Conservation (phyloP, 2,329 filamentous ascomycete genomes). For the Ophiostoma piceae region DNA sequence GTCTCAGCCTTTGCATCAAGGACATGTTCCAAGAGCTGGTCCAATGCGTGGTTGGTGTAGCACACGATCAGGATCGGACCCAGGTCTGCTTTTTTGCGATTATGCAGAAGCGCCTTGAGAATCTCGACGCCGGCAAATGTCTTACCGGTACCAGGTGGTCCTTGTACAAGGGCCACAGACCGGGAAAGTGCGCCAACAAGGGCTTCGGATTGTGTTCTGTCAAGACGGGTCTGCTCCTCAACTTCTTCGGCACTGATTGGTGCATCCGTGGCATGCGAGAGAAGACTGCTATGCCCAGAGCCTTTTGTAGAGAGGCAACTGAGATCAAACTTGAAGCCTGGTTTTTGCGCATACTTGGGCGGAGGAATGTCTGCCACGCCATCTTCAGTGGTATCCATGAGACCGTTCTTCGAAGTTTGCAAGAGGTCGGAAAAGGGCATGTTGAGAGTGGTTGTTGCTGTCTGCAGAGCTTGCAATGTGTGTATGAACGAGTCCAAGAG, state of each 20-base stretch:
- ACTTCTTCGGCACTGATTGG: conserved; percentile 29
- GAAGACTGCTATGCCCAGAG: conserved; percentile 13
- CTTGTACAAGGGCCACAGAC: conserved; percentile 59
- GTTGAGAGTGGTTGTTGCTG: conserved; percentile 40
- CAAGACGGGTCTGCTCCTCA: conserved; percentile 42
- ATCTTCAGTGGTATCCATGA: not conserved
- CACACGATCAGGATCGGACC: conserved; percentile 46
- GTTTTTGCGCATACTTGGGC: conserved; percentile 47
- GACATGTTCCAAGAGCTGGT: conserved; percentile 57
- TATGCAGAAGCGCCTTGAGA: conserved; percentile 49
- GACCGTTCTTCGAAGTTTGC: conserved; percentile 12
- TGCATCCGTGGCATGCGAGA: conserved; percentile 20
- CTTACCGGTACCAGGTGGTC: conserved; percentile 67
- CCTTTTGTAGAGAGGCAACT: conserved; percentile 29
- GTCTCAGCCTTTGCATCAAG: conserved; percentile 40
- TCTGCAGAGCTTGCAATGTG: conserved; percentile 52
- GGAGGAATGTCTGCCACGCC: conserved; percentile 35
- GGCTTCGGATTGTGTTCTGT: conserved; percentile 47
- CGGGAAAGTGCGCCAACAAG: conserved; percentile 49
- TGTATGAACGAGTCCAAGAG: conserved; percentile 54
- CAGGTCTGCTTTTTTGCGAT: conserved; percentile 37
- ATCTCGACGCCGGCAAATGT: conserved; percentile 55
- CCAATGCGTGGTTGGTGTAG: conserved; percentile 48
- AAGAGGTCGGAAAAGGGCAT: conserved; percentile 49
- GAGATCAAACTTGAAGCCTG: conserved; percentile 48